Conservation (phyloP, 176 grass and related monocot genomes). For the Urochloa ruziziensis region DNA sequence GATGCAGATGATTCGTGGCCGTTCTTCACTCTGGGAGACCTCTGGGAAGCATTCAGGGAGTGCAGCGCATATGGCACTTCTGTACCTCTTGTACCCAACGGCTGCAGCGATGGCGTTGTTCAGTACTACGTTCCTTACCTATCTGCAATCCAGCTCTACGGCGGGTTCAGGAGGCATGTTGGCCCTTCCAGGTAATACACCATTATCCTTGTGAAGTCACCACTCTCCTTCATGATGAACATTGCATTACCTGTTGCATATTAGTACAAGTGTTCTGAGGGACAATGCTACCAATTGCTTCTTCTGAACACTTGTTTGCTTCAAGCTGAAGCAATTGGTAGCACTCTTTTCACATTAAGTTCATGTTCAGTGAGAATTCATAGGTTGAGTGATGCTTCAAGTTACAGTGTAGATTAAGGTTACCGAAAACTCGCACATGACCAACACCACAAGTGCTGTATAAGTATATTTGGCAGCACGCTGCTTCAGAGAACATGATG, state of each 20-base stretch:
- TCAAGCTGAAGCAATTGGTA: neutral
- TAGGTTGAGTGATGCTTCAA: no score
- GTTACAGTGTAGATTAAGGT: neutral
- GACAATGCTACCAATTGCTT: neutral
- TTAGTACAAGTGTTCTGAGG: neutral
- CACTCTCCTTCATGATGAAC: neutral
- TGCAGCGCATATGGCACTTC: slow-evolving; percentile 68
- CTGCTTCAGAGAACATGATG: slow-evolving; percentile 4
- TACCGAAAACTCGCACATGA: neutral
- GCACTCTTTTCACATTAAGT: neutral
- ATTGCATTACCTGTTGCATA: neutral
- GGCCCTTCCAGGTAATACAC: slow-evolving; percentile 45
- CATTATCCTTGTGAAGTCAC: neutral
- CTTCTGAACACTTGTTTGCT: neutral
- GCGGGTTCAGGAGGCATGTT: slow-evolving; percentile 29
- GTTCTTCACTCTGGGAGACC: slow-evolving; percentile 48
- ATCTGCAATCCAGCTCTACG: slow-evolving; percentile 73
- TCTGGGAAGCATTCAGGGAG: slow-evolving; percentile 69
- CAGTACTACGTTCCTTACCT: slow-evolving; percentile 88
- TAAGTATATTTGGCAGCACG: neutral
- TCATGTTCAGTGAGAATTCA: no score
- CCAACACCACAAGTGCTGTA: neutral
- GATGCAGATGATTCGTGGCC: neutral
- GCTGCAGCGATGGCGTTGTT: slow-evolving; percentile 40
- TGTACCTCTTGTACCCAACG: slow-evolving; percentile 56